A percentile compares a stretch with the other conserved stretches of the same genome.
Evolutionary conservation across 495 filamentous ascomycete species (phyloP).

Genomic region (Letharia columbiana): DNA sequence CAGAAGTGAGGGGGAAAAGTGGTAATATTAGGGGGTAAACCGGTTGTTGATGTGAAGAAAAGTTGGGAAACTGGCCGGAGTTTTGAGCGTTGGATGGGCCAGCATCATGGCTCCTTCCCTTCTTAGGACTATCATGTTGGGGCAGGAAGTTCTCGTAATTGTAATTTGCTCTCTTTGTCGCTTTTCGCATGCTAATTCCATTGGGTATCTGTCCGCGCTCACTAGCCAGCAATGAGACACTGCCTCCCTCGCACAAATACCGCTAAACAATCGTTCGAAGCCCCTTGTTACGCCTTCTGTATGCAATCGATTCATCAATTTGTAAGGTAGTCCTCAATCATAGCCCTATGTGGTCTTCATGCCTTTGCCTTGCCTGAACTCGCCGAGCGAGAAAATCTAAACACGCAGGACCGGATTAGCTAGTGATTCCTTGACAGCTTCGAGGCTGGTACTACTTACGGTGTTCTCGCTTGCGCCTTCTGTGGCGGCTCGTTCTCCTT

Average conservation of each 20-base stretch:
- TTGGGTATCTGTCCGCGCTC: not conserved
- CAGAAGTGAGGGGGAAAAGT: not conserved
- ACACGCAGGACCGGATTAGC: conserved; percentile 19
- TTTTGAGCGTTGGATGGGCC: not conserved
- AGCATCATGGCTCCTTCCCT: not conserved
- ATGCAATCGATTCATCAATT: not conserved
- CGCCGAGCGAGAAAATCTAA: conserved; percentile 22
- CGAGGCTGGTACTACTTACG: conserved; percentile 15
- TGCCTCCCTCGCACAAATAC: not conserved
- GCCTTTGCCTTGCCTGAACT: conserved; percentile 20
- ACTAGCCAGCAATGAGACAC: not conserved
- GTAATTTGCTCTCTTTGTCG: not conserved
- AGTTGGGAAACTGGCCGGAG: not conserved
- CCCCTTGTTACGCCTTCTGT: not conserved
- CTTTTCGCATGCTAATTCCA: not conserved
- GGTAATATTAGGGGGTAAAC: not conserved
- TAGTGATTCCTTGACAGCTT: not conserved
- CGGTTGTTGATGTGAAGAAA: not conserved
- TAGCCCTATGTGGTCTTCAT: not conserved
- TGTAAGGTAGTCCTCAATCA: not conserved
- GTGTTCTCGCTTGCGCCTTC: conserved; percentile 18
- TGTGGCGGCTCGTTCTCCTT: conserved; percentile 25
- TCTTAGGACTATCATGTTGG: not conserved
- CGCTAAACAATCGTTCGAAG: not conserved
- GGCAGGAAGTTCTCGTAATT: not conserved